Conservation (phyloP, 2,329 filamentous ascomycete species). For the Verticillium isaacii region DNA sequence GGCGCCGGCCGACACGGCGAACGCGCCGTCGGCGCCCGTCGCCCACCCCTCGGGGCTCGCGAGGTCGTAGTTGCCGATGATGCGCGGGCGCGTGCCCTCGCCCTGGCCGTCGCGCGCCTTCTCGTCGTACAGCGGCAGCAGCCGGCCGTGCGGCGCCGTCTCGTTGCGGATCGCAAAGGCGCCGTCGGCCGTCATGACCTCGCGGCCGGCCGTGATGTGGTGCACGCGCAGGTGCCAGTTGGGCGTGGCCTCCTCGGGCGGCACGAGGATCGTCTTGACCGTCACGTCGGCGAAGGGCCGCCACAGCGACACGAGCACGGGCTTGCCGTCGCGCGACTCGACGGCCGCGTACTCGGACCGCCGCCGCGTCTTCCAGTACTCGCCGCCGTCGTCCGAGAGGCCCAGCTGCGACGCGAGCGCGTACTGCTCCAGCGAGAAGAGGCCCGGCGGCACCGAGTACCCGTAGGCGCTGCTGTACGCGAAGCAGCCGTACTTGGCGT, state of each 20-base stretch:
- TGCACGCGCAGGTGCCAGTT: conserved; percentile 70
- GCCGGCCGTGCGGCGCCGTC: conserved; percentile 40
- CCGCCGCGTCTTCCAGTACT: conserved; percentile 74
- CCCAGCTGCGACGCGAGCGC: conserved; percentile 72
- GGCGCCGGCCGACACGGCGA: conserved; percentile 42
- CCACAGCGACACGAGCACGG: conserved; percentile 66
- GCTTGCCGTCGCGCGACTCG: conserved; percentile 46
- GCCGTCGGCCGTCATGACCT: conserved; percentile 68
- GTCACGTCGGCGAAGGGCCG: conserved; percentile 65
- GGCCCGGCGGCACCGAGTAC: conserved; percentile 72
- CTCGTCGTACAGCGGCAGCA: conserved; percentile 43
- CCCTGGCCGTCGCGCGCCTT: conserved; percentile 18
- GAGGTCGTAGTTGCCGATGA: conserved; percentile 58
- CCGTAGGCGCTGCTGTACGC: conserved; percentile 73
- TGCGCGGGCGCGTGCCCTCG: conserved; percentile 49
- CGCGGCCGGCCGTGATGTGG: conserved; percentile 52
- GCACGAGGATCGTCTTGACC: conserved; percentile 61
- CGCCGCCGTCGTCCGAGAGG: conserved; percentile 70
- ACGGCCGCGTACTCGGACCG: conserved; percentile 61
- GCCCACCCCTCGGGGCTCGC: conserved; percentile 49
- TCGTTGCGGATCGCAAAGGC: conserved; percentile 65
- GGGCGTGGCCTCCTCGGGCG: conserved; percentile 50
- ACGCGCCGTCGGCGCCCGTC: conserved; percentile 45
- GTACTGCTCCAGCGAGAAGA: conserved; percentile 72
- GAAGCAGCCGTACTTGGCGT: conserved; percentile 77